These are phyloP conservation scores for Stachybotrys chlorohalonatus DNA, from an alignment of 2,329 filamentous ascomycete species.

Conservation along the genomic window DNA sequence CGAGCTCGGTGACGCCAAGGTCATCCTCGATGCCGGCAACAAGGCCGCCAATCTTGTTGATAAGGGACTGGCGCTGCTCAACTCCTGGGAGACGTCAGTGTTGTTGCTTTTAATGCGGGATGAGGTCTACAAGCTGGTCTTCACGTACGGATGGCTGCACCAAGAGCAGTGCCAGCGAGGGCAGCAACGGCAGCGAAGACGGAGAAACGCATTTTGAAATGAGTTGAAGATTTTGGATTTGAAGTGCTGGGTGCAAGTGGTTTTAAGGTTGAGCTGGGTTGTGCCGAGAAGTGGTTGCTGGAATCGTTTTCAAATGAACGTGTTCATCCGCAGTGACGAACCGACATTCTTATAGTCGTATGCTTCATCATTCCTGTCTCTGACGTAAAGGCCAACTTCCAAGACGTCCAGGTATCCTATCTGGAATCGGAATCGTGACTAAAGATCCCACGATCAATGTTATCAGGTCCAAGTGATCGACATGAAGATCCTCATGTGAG, in stretches of 20 bases:
- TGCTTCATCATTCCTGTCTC: background rate
- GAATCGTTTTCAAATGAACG: too few species aligned
- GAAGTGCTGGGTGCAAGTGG: too few species aligned
- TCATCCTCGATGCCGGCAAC: background rate
- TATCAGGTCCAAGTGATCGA: background rate
- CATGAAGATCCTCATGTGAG: background rate
- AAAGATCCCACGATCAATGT: background rate
- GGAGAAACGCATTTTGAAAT: slow-evolving; percentile 12
- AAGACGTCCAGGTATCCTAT: background rate
- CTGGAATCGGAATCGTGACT: background rate
- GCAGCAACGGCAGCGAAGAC: slow-evolving; percentile 1
- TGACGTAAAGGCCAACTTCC: background rate
- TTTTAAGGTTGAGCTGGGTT: too few species aligned
- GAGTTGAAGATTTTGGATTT: background rate
- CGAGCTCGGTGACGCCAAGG: background rate
- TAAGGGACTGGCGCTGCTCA: background rate
- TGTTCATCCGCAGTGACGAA: background rate
- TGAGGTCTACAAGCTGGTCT: too few species aligned
- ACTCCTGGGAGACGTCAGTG: background rate
- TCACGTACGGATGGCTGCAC: background rate
- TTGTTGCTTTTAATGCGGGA: background rate
- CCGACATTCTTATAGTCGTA: background rate
- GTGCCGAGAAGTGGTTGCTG: too few species aligned
- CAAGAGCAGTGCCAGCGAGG: background rate
- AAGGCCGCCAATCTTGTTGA: background rate